Evolutionary conservation across 805 yeast genomes (phyloP).

Genomic region (Saturnispora diversa): DNA sequence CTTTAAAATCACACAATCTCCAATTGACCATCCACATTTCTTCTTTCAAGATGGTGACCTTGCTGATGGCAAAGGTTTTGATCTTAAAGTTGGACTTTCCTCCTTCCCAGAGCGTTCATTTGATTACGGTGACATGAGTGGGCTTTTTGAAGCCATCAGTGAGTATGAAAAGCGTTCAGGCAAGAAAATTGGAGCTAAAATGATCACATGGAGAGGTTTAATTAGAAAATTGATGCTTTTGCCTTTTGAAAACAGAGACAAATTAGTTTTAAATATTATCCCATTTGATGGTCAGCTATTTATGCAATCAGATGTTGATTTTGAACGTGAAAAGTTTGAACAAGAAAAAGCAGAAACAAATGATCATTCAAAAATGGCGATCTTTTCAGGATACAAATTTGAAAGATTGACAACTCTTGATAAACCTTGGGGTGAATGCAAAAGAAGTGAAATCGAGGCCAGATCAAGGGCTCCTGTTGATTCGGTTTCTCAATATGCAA

Average conservation of each 20-base stretch:
- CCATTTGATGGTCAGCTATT: slow-evolving; percentile 71
- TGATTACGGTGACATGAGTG: slow-evolving; percentile 47
- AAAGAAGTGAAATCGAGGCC: slow-evolving; percentile 60
- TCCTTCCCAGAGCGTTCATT: slow-evolving; percentile 50
- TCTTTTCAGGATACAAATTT: slow-evolving; percentile 76
- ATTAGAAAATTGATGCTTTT: slow-evolving; percentile 66
- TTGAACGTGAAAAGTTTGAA: slow-evolving; percentile 28
- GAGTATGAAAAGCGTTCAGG: slow-evolving; percentile 44
- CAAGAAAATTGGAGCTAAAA: slow-evolving; percentile 47
- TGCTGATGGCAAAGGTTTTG: slow-evolving; percentile 44
- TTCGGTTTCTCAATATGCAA: slow-evolving; percentile 68
- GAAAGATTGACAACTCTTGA: slow-evolving; percentile 70
- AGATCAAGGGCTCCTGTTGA: slow-evolving; percentile 54
- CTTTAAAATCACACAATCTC: slow-evolving; percentile 39
- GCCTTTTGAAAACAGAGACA: slow-evolving; percentile 51
- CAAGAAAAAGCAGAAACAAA: slow-evolving; percentile 26
- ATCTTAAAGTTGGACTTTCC: slow-evolving; percentile 56
- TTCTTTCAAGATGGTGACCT: slow-evolving; percentile 71
- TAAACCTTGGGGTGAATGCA: slow-evolving; percentile 63
- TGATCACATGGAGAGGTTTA: slow-evolving; percentile 79
- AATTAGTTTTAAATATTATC: slow-evolving; percentile 52
- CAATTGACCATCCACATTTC: slow-evolving; percentile 55
- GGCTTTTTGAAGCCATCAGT: slow-evolving; percentile 48
- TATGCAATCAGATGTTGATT: slow-evolving; percentile 37
- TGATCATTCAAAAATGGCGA: slow-evolving; percentile 33